Base-by-base conservation (phyloP, 352 stramenopile genomes). In the Globisporangium viniferum region DNA sequence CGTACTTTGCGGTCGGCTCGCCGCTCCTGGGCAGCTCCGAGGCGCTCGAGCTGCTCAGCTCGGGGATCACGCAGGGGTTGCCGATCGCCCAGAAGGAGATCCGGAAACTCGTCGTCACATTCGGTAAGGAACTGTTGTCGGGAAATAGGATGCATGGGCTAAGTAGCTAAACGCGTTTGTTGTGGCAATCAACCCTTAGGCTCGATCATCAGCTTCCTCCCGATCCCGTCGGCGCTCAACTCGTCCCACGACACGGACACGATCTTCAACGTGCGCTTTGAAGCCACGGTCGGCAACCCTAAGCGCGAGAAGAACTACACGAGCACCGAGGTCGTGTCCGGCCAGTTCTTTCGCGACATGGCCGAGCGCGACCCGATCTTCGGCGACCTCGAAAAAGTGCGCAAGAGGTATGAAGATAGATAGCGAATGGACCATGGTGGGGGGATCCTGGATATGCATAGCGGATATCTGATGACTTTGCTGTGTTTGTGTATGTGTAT, bases 1-100 rank as follows among this genome's bases (percentile, higher is more conserved):
- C 86, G 14, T 94, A 89, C 67, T 94, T 94, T 70, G 84, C 84
- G 3, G 75, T 94, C 8, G 83, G 83, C 7, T 82, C 86, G 10
- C 86, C 86, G 22, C 67, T 93, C 18, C 73, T 94, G 5, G 86
- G 86, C 57, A 94, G 86, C 73, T 71, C 79, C 10, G 81, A 92
- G 59, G 79, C 78, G 0, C 73, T 94, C 14, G 86, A 93, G 58
- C 66, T 92, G n/a, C 69, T 93, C 56, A 81, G 79, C 1, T 88
- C 84, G 2, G 86, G 86, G 0, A 41, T 90, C 39, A 92, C 86
- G 4, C 71, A 89, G 53, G 84, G 82, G 0, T 73, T 94, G 0
- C 86, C 86, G 29, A 57, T 94, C n/a, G 76, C 77, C 1, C 85
- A 84, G 68, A 83, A 68, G 24, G 82, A 90, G 59, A 78, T 94